These are phyloP conservation scores for Geotrichum armillariae DNA, from an alignment of 1,139 yeast species.

Conservation along the genomic window DNA sequence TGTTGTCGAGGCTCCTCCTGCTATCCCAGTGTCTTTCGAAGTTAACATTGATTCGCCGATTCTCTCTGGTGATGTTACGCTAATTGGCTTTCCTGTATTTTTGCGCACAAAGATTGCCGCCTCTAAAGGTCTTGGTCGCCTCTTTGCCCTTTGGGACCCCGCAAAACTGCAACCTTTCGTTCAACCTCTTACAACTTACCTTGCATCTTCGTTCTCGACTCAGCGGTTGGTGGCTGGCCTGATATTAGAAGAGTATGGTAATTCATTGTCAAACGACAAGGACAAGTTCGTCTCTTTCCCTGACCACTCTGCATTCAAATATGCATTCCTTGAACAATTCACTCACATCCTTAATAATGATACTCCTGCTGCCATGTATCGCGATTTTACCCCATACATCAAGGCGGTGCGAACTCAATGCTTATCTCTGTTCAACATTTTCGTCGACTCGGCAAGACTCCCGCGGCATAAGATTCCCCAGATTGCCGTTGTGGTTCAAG, in stretches of 20 bases:
- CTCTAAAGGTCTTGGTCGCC: constrained; percentile 72
- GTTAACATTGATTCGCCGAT: constrained; percentile 93
- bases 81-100: constrained; percentile 75
- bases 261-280: constrained; percentile 30
- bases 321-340: constrained; percentile 38
- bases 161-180: constrained; percentile 26
- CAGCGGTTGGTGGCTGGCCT: constrained; percentile 73
- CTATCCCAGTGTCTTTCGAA: constrained; percentile 28
- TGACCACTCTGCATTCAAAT: constrained; percentile 23
- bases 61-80: constrained; percentile 84
- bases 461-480: constrained; percentile 78
- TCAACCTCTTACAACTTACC: constrained; percentile 44
- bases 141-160: constrained; percentile 56
- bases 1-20: constrained; percentile 19
- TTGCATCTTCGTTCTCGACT: constrained; percentile 70
- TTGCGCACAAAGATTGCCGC: constrained; percentile 76
- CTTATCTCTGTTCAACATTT: constrained; percentile 74
- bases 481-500: constrained; percentile 86
- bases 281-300: constrained; percentile 27
- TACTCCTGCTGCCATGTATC: constrained; percentile 56
- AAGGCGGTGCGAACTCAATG: constrained; percentile 87
- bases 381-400: constrained; percentile 85
- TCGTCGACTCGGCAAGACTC: constrained; percentile 72
- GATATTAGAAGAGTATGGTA: constrained; percentile 72
- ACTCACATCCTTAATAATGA: constrained; percentile 46